Base-by-base conservation (phyloP, 78 protist species). In the Dictyostelium discoideum region DNA sequence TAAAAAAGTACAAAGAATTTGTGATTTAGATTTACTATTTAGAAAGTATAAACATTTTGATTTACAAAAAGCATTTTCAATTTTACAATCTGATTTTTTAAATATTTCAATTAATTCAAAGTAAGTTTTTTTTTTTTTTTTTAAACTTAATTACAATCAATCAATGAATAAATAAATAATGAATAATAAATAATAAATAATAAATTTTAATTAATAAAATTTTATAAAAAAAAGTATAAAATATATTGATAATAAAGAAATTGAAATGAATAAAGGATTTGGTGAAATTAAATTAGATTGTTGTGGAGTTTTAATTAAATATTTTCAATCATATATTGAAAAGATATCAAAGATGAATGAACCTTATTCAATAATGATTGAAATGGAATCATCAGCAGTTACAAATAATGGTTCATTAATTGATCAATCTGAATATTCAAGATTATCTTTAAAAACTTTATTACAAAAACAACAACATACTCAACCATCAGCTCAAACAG, bases 211-310 rank as follows among this genome's bases (percentile, higher is more conserved):
- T 29, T 7, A 26, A 73, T 26, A 9, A 22, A 73, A 44, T 44
- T 7, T 44, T 7, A 37, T 74, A 79, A 37, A 24, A 26, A 69
- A n/a, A 16, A 85, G 84, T 6, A 18, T 74, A 39, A 85, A 85
- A n/a, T 39, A 72, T 20, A 11, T n/a, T 5, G 42, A 85, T 40
- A 72, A 87, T 77, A 42, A 77, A 76, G 73, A 42, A 16, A 67
- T 24, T 5, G 16, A 54, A 24, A 39, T 63, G 8, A 44, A 79
- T 39, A 37, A 87, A 13, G 83, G 95, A 13, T 82, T 69, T 50
- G 95, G 95, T 26, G 77, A 82, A 63, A 90, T 90, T 37, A 20
- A 54, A 29, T n/a, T 73, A 37, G 95, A 90, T 54, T 54, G 24
- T 29, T 90, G 95, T 54, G 95, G 95, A 8, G 54, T 90, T 42